phyloP scores from a whole-genome alignment of 2,329 filamentous ascomycete genomes.

The Nigrospora sphaerica region DNA sequence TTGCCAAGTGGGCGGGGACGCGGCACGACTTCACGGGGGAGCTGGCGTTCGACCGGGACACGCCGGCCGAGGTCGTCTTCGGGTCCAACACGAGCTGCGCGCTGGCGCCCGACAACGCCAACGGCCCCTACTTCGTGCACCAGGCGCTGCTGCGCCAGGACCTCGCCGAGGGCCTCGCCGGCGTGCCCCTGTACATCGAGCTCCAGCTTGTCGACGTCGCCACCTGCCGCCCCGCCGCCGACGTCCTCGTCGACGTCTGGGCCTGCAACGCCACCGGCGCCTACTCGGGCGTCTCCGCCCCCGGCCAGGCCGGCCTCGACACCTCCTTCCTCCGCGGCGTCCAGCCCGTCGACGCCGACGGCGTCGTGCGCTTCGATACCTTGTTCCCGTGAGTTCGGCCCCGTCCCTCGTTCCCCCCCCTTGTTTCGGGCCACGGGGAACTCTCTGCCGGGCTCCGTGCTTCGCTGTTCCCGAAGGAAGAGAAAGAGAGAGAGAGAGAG shows the following conservation, averaged over 20 bases:
- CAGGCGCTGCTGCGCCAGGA: constrained; percentile 33
- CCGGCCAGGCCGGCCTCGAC: constrained; percentile 24
- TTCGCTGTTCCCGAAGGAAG: too few relatives aligned
- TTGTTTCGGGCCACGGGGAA: too few relatives aligned
- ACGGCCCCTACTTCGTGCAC: constrained; percentile 36
- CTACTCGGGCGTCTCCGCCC: constrained; percentile 28
- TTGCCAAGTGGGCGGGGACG: constrained; percentile 27
- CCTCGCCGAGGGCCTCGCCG: constrained; percentile 28
- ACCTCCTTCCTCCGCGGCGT: constrained; percentile 41
- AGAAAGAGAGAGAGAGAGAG: too few relatives aligned
- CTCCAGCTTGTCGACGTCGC: constrained; percentile 38
- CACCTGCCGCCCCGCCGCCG: constrained; percentile 30
- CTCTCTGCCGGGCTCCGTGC: too few relatives aligned
- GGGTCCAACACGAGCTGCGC: constrained; percentile 34
- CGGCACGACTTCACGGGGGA: constrained; percentile 29
- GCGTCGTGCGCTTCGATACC: constrained; percentile 40
- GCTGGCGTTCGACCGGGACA: constrained; percentile 21
- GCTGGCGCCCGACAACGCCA: constrained; percentile 32
- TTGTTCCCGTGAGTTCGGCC: constrained; percentile 27
- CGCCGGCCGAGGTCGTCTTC: constrained; percentile 24
- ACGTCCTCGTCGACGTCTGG: constrained; percentile 36
- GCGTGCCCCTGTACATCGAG: constrained; percentile 34
- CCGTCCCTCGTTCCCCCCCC: too few relatives aligned
- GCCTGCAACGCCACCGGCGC: constrained; percentile 37
- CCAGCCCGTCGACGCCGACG: constrained; percentile 35